A percentile compares a stretch with the other conserved stretches of the same genome.
phyloP scores from a whole-genome alignment of 177 flowering plant species.

The Vitis hybrid region DNA sequence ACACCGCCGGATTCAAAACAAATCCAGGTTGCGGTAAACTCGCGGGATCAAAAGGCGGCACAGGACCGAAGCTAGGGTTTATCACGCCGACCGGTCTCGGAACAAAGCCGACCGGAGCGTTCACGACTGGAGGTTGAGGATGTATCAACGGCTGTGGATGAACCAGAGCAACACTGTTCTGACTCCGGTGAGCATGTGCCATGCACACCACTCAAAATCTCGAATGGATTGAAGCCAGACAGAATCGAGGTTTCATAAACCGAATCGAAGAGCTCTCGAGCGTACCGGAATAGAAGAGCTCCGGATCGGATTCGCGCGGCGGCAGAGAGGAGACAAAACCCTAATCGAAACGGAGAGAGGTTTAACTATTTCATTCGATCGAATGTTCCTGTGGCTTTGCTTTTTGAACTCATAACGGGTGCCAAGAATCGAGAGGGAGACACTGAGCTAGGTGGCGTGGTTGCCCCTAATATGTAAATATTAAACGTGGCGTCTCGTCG shows the following conservation, averaged over 20 bases:
- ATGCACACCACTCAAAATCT: slow-evolving; percentile 7
- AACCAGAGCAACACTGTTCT: not conserved
- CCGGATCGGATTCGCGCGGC: not conserved
- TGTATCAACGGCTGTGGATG: slow-evolving; percentile 12
- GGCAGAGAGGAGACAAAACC: too few species aligned
- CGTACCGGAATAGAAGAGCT: too few species aligned
- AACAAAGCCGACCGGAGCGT: not conserved
- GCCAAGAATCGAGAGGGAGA: too few species aligned
- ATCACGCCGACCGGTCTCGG: not conserved
- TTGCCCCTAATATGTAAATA: too few species aligned
- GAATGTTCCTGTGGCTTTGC: too few species aligned
- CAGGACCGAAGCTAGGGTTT: slow-evolving; percentile 15
- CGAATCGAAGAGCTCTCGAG: too few species aligned
- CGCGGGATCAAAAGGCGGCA: slow-evolving; percentile 11
- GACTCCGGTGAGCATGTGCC: slow-evolving; percentile 17
- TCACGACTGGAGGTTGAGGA: not conserved
- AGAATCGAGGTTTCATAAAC: not conserved
- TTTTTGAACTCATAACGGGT: too few species aligned
- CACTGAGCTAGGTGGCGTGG: too few species aligned
- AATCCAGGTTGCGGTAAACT: not conserved
- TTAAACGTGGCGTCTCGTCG: too few species aligned
- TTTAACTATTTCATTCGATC: too few species aligned
- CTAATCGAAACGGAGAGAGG: too few species aligned
- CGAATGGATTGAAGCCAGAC: not conserved
- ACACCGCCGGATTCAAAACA: too few species aligned